Conservation (phyloP, 2,329 filamentous ascomycete species). For the Cladorrhinum sp. region DNA sequence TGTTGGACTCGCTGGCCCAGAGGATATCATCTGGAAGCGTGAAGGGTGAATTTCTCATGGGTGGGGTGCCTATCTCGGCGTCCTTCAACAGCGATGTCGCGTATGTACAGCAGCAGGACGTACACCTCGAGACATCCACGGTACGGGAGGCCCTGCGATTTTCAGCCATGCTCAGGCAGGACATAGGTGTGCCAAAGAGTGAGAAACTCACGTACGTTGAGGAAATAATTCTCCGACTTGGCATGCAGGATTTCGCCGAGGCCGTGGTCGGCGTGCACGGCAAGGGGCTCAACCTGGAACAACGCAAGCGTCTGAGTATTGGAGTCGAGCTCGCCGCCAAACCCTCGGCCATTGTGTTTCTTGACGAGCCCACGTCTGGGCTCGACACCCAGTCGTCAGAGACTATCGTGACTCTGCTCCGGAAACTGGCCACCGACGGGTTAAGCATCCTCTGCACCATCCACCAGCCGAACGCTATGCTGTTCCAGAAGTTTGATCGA, state of each 20-base stretch:
- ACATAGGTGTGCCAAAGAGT: slow-evolving; percentile 46
- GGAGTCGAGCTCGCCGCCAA: slow-evolving; percentile 57
- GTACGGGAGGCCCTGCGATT: slow-evolving; percentile 71
- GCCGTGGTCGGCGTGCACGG: slow-evolving; percentile 63
- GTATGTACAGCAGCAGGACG: slow-evolving; percentile 85
- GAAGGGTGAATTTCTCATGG: slow-evolving; percentile 61
- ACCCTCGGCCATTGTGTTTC: slow-evolving; percentile 57
- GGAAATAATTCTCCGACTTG: slow-evolving; percentile 63
- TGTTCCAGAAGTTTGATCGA: slow-evolving; percentile 53
- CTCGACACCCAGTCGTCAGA: slow-evolving; percentile 71
- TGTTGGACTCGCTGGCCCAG: slow-evolving; percentile 54
- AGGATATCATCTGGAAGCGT: slow-evolving; percentile 60
- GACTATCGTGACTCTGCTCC: slow-evolving; percentile 66
- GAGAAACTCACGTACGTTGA: slow-evolving; percentile 63
- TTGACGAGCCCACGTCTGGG: slow-evolving; percentile 73
- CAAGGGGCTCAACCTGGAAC: slow-evolving; percentile 57
- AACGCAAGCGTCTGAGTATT: slow-evolving; percentile 60
- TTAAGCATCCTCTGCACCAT: slow-evolving; percentile 52
- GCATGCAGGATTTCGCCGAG: slow-evolving; percentile 65
- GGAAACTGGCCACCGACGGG: slow-evolving; percentile 56
- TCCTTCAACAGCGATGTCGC: slow-evolving; percentile 86
- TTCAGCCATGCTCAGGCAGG: slow-evolving; percentile 53
- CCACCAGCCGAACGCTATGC: slow-evolving; percentile 46
- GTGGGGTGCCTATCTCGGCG: slow-evolving; percentile 37
- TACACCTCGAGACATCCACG: slow-evolving; percentile 76